Percentiles rank a stretch among this genome's conserved stretches.
Conservation (phyloP, 2,329 filamentous ascomycete genomes). For the Microsporum canis region DNA sequence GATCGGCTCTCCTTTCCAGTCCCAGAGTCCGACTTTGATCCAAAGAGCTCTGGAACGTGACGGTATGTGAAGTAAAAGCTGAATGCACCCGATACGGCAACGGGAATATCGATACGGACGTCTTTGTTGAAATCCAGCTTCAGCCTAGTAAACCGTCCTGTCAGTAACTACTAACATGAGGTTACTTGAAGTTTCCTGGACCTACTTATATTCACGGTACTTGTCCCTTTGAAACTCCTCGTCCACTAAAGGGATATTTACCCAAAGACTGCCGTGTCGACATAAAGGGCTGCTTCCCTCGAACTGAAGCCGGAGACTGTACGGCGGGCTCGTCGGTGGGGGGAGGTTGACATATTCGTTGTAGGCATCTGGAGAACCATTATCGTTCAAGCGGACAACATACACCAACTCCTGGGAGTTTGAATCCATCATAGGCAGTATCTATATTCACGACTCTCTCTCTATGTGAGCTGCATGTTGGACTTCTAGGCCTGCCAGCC, state of each 20-base stretch:
- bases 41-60: conserved; percentile 61
- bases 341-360: conserved; percentile 88
- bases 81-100: conserved; percentile 74
- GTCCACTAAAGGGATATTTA: conserved; percentile 77
- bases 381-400: conserved; percentile 78
- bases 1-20: conserved; percentile 44
- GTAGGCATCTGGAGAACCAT: conserved; percentile 79
- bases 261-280: conserved; percentile 86
- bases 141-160: conserved; percentile 45
- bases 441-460: background rate
- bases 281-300: conserved; percentile 95
- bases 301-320: conserved; percentile 77
- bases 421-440: background rate
- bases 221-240: conserved; percentile 62
- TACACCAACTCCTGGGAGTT: conserved; percentile 47
- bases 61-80: conserved; percentile 90
- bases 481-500: background rate
- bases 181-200: background rate
- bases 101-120: conserved; percentile 79
- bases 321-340: conserved; percentile 58
- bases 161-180: conserved; percentile 6
- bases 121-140: conserved; percentile 85
- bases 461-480: background rate
- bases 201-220: conserved; percentile 84
- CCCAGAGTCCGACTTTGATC: conserved; percentile 41